Evolutionary conservation across 2,329 filamentous ascomycete species (phyloP).

Genomic region (Aspergillus sp.): DNA sequence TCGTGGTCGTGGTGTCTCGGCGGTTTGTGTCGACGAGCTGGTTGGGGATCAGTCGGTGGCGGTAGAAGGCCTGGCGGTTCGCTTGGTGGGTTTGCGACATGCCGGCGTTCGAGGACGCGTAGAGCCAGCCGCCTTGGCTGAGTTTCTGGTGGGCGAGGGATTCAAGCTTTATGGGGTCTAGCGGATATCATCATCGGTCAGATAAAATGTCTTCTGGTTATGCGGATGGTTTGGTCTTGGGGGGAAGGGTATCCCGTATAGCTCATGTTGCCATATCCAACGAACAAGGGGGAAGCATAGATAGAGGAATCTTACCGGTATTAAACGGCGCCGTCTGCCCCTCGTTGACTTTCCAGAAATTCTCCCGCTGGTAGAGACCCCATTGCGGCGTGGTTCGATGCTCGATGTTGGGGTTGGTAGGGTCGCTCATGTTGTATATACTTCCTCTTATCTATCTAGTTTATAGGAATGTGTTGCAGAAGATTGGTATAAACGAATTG

Average conservation of each 20-base stretch:
- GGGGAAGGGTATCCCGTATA: no score
- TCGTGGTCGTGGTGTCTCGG: conserved; percentile 56
- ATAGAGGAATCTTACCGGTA: conserved; percentile 38
- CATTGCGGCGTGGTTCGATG: conserved; percentile 54
- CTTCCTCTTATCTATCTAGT: not conserved
- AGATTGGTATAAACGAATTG: no score
- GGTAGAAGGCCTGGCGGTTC: conserved; percentile 64
- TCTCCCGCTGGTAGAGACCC: conserved; percentile 55
- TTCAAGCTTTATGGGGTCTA: conserved; percentile 58
- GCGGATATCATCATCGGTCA: not conserved
- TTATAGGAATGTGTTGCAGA: not conserved
- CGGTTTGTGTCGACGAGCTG: conserved; percentile 62
- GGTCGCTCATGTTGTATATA: conserved; percentile 40
- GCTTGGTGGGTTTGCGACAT: conserved; percentile 48
- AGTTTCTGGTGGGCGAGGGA: conserved; percentile 57
- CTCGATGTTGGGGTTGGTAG: conserved; percentile 53
- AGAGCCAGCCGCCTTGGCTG: conserved; percentile 53
- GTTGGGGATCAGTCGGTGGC: conserved; percentile 61
- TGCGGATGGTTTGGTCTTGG: no score
- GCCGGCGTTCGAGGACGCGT: conserved; percentile 40
- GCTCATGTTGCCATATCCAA: no score
- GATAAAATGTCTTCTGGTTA: no score
- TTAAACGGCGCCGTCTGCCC: conserved; percentile 53
- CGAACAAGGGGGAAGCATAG: not conserved
- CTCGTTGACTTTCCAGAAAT: conserved; percentile 55